phyloP scores from a whole-genome alignment of 2,329 filamentous ascomycete genomes.

The Hansfordia pulvinata region DNA sequence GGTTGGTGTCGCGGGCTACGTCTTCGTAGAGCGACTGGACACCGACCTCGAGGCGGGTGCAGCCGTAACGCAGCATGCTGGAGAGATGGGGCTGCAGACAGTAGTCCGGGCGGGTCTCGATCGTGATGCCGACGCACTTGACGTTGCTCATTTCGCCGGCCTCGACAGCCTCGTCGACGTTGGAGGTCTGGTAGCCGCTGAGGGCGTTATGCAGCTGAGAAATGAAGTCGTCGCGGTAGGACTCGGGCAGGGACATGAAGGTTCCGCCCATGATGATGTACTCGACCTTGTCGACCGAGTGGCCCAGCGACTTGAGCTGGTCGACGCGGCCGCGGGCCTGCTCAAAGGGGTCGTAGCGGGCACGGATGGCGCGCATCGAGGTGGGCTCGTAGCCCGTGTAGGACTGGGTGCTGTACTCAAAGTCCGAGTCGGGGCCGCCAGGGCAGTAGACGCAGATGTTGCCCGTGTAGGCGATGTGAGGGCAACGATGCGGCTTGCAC shows the following conservation, averaged over 20 bases:
- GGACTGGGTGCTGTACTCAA: conserved; percentile 97
- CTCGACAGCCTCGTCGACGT: conserved; percentile 89
- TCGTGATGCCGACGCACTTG: conserved; percentile 97
- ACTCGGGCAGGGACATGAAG: conserved; percentile 89
- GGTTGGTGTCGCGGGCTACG: conserved; percentile 93
- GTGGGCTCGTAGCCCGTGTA: conserved; percentile 98
- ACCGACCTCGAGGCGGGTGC: conserved; percentile 84
- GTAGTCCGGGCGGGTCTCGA: conserved; percentile 94
- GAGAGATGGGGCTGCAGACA: conserved; percentile 91
- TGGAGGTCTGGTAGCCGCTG: conserved; percentile 85
- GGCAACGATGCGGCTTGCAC: conserved; percentile 97
- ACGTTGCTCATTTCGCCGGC: conserved; percentile 93
- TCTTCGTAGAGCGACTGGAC: conserved; percentile 97
- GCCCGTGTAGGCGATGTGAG: conserved; percentile 94
- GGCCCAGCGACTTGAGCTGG: conserved; percentile 87
- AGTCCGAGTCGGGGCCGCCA: conserved; percentile 93
- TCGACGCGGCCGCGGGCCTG: conserved; percentile 92
- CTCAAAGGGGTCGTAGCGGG: conserved; percentile 94
- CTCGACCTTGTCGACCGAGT: conserved; percentile 97
- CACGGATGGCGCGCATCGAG: conserved; percentile 94
- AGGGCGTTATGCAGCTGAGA: conserved; percentile 93
- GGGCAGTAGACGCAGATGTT: conserved; percentile 99
- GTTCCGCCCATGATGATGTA: conserved; percentile 99
- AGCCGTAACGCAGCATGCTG: conserved; percentile 95
- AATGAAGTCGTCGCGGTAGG: conserved; percentile 88